phyloP scores from a whole-genome alignment of 2,329 filamentous ascomycete genomes.

The Fusarium euwallaceae region DNA sequence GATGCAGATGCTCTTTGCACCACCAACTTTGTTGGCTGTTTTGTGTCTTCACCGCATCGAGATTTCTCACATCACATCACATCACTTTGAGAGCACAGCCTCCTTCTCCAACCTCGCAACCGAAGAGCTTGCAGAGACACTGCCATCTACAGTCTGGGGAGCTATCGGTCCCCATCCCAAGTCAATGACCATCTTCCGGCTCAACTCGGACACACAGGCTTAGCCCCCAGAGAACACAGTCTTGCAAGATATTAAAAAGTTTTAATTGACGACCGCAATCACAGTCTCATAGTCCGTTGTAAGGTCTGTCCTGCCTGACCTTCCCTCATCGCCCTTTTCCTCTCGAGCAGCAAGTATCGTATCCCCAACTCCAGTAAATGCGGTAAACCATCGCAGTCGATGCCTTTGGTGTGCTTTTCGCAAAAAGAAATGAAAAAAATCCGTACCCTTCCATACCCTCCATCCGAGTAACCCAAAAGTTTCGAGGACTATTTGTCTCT shows the following conservation, averaged over 20 bases:
- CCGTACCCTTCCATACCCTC: not conserved
- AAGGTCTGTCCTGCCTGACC: constrained; percentile 9
- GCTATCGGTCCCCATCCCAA: not conserved
- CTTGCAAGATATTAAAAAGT: constrained; percentile 23
- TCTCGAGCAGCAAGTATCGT: constrained; percentile 11
- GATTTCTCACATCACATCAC: constrained; percentile 11
- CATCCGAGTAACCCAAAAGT: constrained; percentile 18
- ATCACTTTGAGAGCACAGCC: constrained; percentile 18
- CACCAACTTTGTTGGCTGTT: constrained; percentile 23
- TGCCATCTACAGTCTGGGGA: not conserved
- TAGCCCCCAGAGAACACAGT: not conserved
- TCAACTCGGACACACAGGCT: not conserved
- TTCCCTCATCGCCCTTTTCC: constrained; percentile 22
- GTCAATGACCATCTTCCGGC: not conserved
- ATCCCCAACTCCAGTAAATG: constrained; percentile 38
- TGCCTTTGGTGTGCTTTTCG: constrained; percentile 7
- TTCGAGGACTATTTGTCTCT: not conserved
- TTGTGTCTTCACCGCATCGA: constrained; percentile 34
- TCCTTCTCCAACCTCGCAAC: constrained; percentile 2
- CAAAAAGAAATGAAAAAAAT: not conserved
- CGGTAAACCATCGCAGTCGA: constrained; percentile 6
- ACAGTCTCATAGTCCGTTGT: constrained; percentile 19
- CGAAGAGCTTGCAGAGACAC: constrained; percentile 2
- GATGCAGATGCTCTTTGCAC: constrained; percentile 18
- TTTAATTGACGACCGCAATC: constrained; percentile 6